These are phyloP conservation scores for Byssochlamys sp. DNA, from an alignment of 2,329 filamentous ascomycete genomes.

Conservation along the genomic window DNA sequence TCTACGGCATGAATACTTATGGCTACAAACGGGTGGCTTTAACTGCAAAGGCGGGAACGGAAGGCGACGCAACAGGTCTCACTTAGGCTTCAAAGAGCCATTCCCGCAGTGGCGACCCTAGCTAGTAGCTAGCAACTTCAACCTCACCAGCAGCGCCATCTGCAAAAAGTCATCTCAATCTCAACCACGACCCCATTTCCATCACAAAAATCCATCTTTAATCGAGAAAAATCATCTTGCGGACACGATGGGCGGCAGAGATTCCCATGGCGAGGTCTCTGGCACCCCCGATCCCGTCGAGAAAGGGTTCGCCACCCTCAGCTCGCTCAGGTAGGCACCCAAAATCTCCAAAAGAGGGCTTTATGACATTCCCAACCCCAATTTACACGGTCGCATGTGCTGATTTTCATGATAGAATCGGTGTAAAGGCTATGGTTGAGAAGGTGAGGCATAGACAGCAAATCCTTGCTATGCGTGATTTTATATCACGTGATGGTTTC, in stretches of 20 bases:
- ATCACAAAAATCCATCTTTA: conserved; percentile 9
- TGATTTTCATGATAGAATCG: conserved; percentile 44
- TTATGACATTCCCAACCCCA: neutral
- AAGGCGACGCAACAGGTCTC: conserved; percentile 1
- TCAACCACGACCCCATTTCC: conserved; percentile 9
- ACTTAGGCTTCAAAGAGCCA: neutral
- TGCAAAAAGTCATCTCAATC: conserved; percentile 12
- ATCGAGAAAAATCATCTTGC: neutral
- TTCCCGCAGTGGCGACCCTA: neutral
- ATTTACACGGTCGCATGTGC: conserved; percentile 27
- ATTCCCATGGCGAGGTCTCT: conserved; percentile 44
- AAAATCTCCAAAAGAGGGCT: conserved; percentile 4
- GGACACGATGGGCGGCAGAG: conserved; percentile 45
- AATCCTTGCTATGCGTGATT: conserved; percentile 11
- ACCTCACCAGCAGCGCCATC: conserved; percentile 1
- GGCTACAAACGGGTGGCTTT: neutral
- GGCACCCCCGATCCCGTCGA: conserved; percentile 53
- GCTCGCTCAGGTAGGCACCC: conserved; percentile 62
- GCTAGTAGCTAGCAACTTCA: neutral
- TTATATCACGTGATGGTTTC: conserved; percentile 22
- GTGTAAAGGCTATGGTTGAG: conserved; percentile 58
- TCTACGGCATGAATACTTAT: neutral
- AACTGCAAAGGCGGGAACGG: neutral
- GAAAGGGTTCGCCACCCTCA: conserved; percentile 73
- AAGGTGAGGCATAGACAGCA: conserved; percentile 46